Evolutionary conservation across 2,329 filamentous ascomycete genomes (phyloP).

Genomic region (Diatrype stigma): DNA sequence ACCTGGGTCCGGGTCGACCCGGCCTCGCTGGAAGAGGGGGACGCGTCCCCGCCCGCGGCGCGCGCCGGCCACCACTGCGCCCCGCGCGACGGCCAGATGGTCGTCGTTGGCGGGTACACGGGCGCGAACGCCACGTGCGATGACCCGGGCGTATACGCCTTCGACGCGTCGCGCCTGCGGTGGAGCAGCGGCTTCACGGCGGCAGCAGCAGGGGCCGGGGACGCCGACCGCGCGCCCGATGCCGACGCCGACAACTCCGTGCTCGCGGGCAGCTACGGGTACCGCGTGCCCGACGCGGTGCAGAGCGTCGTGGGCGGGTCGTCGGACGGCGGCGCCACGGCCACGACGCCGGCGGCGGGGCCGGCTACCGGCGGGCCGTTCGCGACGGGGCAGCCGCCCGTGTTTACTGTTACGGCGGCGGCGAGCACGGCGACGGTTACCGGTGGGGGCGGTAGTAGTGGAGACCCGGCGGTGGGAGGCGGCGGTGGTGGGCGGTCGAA

Average conservation of each 20-base stretch:
- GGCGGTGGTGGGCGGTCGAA: conserved; percentile 21
- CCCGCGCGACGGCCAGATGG: conserved; percentile 66
- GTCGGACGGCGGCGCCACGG: conserved; percentile 58
- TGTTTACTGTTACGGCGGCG: conserved; percentile 60
- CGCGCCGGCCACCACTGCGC: conserved; percentile 67
- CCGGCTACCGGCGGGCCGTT: conserved; percentile 64
- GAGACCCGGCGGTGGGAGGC: conserved; percentile 36
- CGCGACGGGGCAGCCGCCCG: conserved; percentile 63
- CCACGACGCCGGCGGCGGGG: conserved; percentile 59
- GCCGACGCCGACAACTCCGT: conserved; percentile 47
- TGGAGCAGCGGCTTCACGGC: conserved; percentile 62
- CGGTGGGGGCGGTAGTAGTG: conserved; percentile 22
- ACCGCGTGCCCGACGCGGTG: conserved; percentile 60
- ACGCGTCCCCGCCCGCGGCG: conserved; percentile 56
- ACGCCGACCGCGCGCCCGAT: conserved; percentile 39
- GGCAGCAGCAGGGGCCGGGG: conserved; percentile 32
- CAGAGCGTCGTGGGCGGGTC: conserved; percentile 60
- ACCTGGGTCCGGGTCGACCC: conserved; percentile 65
- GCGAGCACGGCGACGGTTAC: conserved; percentile 44
- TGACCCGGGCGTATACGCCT: conserved; percentile 66
- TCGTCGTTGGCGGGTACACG: conserved; percentile 67
- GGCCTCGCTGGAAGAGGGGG: conserved; percentile 34
- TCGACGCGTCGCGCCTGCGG: conserved; percentile 61
- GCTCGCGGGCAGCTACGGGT: conserved; percentile 57
- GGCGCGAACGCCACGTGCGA: conserved; percentile 60